phyloP scores from a whole-genome alignment of 2,329 filamentous ascomycete genomes.

The Thelonectria olida region DNA sequence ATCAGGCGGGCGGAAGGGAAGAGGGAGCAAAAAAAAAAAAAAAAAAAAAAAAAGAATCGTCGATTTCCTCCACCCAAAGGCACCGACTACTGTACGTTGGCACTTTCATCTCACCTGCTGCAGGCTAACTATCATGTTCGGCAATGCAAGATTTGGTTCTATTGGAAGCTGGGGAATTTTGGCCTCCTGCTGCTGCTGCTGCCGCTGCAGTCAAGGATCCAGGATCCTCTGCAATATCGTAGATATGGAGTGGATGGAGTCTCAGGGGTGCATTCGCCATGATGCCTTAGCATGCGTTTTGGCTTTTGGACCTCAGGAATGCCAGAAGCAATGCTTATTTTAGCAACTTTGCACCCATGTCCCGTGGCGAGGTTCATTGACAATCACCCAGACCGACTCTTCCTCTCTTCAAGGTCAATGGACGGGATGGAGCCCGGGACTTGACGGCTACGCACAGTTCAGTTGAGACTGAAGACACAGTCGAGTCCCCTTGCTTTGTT shows the following conservation, averaged over 20 bases:
- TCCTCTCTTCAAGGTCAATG: background rate
- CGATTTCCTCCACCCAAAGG: no score
- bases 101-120: background rate
- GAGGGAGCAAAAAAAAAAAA: no score
- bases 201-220: constrained; percentile 5
- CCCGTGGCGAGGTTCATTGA: constrained; percentile 5
- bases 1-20: background rate
- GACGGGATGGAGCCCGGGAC: constrained; percentile 4
- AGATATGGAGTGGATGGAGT: background rate
- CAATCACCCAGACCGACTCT: background rate
- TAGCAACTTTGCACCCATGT: constrained; percentile 6
- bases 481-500: constrained; percentile 18
- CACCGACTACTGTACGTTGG: no score
- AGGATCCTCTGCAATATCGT: constrained; percentile 5
- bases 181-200: background rate
- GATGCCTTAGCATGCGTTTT: constrained; percentile 12
- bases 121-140: constrained; percentile 2
- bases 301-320: background rate
- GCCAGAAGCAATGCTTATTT: background rate
- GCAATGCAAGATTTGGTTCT: constrained; percentile 6
- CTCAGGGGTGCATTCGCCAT: background rate
- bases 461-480: constrained; percentile 7
- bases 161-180: background rate
- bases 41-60: no score
- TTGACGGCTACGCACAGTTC: constrained; percentile 10